Base-by-base conservation (phyloP, 164 flowering plant species). In the Paratinospora sagittata region DNA sequence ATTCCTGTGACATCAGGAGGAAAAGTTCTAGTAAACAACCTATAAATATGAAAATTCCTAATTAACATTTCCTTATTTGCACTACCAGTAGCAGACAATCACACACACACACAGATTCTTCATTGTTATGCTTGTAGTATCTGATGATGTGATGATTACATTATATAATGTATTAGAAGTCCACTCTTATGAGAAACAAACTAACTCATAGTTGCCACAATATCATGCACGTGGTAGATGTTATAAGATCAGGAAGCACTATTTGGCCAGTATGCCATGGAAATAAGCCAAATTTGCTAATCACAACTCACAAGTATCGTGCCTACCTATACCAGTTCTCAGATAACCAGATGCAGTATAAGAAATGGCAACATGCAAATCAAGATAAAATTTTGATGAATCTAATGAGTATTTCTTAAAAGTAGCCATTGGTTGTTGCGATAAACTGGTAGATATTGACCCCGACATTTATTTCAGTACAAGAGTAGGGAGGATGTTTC, bases 1-100 rank as follows among this genome's bases (percentile, higher is more conserved):
- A 95, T 67, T 95, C 98, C 97, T 95, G 88, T 76, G 57, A 76
- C 78, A 78, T 16, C 33, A 27, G 57, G 8, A 9, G 36, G 33
- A 21, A 52, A 45, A n/a, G 19, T 63, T 27, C 45, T 26, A 67
- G 19, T 24, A 10, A 52, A 43, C 7, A 52, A 6, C 58, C n/a
- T n/a, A n/a, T n/a, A n/a, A n/a, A n/a, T n/a, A n/a, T n/a, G n/a
- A n/a, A n/a, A n/a, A n/a, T n/a, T n/a, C n/a, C n/a, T n/a, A n/a
- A n/a, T n/a, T n/a, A n/a, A n/a, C n/a, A n/a, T n/a, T n/a, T n/a
- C n/a, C n/a, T n/a, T n/a, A n/a, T n/a, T n/a, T n/a, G n/a, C 49
- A 9, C 9, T 43, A 9, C 49, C 9, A 43, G 9, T 9, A 52
- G 16, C 58, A 16, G 58, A 52, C 5, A 52, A 52, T 17, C 0